Conservation (phyloP, 2,329 filamentous ascomycete species). For the Aureobasidium sp. region DNA sequence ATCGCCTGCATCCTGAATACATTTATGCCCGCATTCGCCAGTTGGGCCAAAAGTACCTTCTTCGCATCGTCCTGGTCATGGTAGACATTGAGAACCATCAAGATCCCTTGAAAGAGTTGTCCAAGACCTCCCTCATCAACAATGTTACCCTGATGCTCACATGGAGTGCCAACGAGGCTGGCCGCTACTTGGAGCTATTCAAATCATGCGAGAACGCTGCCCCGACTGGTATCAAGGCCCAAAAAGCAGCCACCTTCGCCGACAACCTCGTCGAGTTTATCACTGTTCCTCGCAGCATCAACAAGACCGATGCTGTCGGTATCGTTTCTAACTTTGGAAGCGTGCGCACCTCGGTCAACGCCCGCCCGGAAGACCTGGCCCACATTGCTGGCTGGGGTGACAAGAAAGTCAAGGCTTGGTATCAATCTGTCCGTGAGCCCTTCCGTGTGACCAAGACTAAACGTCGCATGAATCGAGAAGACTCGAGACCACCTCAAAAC, state of each 20-base stretch:
- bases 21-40: slow-evolving; percentile 87
- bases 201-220: slow-evolving; percentile 90
- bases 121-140: slow-evolving; percentile 87
- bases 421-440: slow-evolving; percentile 69
- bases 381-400: slow-evolving; percentile 90
- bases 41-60: slow-evolving; percentile 74
- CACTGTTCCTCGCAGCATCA: slow-evolving; percentile 79
- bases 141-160: slow-evolving; percentile 86
- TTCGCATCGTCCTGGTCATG: slow-evolving; percentile 80
- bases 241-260: slow-evolving; percentile 73
- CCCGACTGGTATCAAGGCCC: slow-evolving; percentile 69
- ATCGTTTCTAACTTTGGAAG: slow-evolving; percentile 90
- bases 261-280: slow-evolving; percentile 89
- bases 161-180: slow-evolving; percentile 91
- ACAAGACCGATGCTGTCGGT: slow-evolving; percentile 88
- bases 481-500: slow-evolving; percentile 15
- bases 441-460: slow-evolving; percentile 69
- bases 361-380: slow-evolving; percentile 73
- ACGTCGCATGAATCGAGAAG: slow-evolving; percentile 33
- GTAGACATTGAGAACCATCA: slow-evolving; percentile 95
- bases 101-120: slow-evolving; percentile 77
- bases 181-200: slow-evolving; percentile 87
- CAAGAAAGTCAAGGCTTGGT: slow-evolving; percentile 87
- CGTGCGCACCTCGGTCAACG: slow-evolving; percentile 77
- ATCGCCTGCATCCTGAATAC: slow-evolving; percentile 94